Evolutionary conservation across 495 filamentous ascomycete genomes (phyloP).

Genomic region (Chaetomium tenue): DNA sequence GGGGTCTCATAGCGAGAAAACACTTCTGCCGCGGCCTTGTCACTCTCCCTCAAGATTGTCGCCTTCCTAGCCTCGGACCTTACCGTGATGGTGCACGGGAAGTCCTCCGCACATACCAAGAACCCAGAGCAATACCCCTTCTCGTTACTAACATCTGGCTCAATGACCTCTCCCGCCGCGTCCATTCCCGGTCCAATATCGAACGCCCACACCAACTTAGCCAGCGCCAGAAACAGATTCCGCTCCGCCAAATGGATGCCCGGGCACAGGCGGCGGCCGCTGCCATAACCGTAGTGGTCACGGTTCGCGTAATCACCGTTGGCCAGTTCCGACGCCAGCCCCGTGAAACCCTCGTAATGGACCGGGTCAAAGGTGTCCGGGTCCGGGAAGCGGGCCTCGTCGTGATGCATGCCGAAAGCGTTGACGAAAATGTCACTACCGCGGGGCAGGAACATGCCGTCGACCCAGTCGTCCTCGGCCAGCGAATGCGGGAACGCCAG

Average conservation of each 20-base stretch:
- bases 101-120: constrained; percentile 5
- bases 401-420: constrained; percentile 5
- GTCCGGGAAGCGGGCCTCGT: constrained; percentile 6
- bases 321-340: constrained; percentile 10
- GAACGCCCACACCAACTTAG: constrained; percentile 8
- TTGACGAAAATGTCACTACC: constrained; percentile 5
- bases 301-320: constrained; percentile 7
- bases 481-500: constrained; percentile 8
- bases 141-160: constrained; percentile 7
- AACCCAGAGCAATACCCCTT: constrained; percentile 2
- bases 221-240: constrained; percentile 2
- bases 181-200: background rate
- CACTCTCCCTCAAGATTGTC: background rate
- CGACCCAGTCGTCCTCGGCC: constrained; percentile 12
- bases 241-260: constrained; percentile 5
- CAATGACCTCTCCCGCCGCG: background rate
- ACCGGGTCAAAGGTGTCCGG: constrained; percentile 10
- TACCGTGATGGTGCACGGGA: constrained; percentile 1
- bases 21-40: background rate
- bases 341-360: constrained; percentile 2
- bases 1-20: constrained; percentile 7
- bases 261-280: constrained; percentile 4
- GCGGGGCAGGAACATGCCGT: constrained; percentile 7
- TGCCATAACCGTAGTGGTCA: constrained; percentile 2
- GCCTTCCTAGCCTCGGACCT: background rate